Percentiles rank a stretch among this genome's conserved stretches.
Evolutionary conservation across 2,329 filamentous ascomycete genomes (phyloP).

Genomic region (Scleromitrula shiraiana): DNA sequence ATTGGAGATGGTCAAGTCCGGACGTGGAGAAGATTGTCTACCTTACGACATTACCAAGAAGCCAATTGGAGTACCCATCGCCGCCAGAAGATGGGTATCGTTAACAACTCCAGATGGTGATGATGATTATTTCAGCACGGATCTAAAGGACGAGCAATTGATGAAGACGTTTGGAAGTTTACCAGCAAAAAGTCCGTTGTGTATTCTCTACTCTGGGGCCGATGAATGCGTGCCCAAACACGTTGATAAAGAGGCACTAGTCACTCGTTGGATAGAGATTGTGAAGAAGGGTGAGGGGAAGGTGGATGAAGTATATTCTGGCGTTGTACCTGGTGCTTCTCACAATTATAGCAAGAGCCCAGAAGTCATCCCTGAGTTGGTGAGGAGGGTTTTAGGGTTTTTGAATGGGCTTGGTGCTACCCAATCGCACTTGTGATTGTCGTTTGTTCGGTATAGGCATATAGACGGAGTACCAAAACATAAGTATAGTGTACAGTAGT

Average conservation of each 20-base stretch:
- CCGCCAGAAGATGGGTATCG: constrained; percentile 50
- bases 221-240: constrained; percentile 43
- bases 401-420: constrained; percentile 28
- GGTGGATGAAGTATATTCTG: constrained; percentile 41
- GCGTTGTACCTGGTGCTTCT: constrained; percentile 40
- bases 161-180: constrained; percentile 48
- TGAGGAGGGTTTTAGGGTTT: constrained; percentile 43
- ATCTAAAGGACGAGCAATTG: constrained; percentile 46
- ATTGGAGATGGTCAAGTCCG: constrained; percentile 34
- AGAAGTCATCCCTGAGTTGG: constrained; percentile 40
- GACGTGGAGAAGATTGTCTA: constrained; percentile 38
- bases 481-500: too few species aligned
- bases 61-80: constrained; percentile 38
- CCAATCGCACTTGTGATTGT: neutral
- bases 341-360: constrained; percentile 43
- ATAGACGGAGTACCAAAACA: too few species aligned
- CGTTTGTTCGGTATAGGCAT: too few species aligned
- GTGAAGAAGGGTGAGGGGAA: constrained; percentile 36
- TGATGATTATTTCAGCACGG: constrained; percentile 63
- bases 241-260: constrained; percentile 40
- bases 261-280: constrained; percentile 41
- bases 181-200: constrained; percentile 34
- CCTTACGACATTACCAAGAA: constrained; percentile 24
- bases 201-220: constrained; percentile 41
- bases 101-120: constrained; percentile 49